phyloP scores from a whole-genome alignment of 2,329 filamentous ascomycete genomes.

The Calonectria ilicicola region DNA sequence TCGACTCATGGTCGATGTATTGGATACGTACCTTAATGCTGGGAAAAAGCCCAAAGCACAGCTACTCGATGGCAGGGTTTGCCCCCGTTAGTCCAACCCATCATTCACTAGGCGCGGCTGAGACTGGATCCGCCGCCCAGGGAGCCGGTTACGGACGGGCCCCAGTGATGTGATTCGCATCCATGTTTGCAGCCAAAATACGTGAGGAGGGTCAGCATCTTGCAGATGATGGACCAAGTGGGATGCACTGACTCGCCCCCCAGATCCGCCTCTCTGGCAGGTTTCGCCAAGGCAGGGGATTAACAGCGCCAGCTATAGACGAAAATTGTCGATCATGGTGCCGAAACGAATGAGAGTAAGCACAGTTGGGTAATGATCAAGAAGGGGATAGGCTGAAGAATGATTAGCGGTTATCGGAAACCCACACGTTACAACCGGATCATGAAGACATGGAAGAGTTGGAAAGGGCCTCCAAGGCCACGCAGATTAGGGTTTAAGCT shows the following conservation, averaged over 20 bases:
- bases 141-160: background rate
- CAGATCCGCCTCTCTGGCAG: background rate
- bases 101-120: background rate
- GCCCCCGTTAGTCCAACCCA: background rate
- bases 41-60: background rate
- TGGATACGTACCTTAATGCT: background rate
- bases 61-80: background rate
- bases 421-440: conserved; percentile 2
- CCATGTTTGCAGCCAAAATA: background rate
- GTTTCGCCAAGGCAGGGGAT: background rate
- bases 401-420: background rate
- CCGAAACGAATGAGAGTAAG: background rate
- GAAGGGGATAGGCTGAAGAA: background rate
- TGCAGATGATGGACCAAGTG: background rate
- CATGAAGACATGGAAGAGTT: background rate
- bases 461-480: background rate
- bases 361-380: background rate
- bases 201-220: background rate
- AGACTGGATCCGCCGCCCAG: conserved; percentile 1
- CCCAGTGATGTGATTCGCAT: background rate
- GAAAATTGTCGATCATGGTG: background rate
- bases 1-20: background rate
- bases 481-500: conserved; percentile 7
- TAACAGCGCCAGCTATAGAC: background rate
- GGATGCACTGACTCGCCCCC: background rate